Evolutionary conservation across 257 asterid genomes (phyloP), one percentile per base, ranked within the genome.

Genomic region (Nicotiana tomentosiformis): DNA sequence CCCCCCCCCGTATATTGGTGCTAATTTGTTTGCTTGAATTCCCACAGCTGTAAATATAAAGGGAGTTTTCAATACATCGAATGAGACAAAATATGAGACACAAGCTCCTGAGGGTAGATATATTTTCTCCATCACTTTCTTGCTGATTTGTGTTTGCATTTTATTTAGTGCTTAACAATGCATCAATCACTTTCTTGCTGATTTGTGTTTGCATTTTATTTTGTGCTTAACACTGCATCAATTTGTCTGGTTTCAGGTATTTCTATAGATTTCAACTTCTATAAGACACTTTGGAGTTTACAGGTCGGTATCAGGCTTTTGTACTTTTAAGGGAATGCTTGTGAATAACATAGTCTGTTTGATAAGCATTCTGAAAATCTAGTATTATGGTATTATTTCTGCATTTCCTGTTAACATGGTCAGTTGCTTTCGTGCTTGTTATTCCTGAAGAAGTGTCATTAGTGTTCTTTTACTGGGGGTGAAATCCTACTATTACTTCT

Each of bases 211-310:
- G 66, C 16, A 35, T 17, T 26, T 84, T 18, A 33, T 32, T 61
- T 18, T 12, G 35, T 49, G 33, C 66, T 43, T 9, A n/a, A 77
- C 65, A 57, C 29, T 53, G 66, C 62, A 78, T 69, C 53, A 80
- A 82, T 62, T 67, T 88, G 65, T 84, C 84, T 84, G 79, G 85
- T 89, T 88, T 88, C 88, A 96, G 99, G 97, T 80, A 91, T 91
- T 87, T 87, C 98, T 78, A 92, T 96, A 84, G 99, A 96, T 90
- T 91, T 94, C 97, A 92, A 91, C 92, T 96, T 96, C 83, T 96
- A 96, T 90, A 96, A 91, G 87, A 96, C 98, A 89, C 93, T 96
- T 86, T 96, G 99, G 99, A 91, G 97, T 89, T 91, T 96, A 86
- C 99, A 96, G 99, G 99, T 93, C 66, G 84, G 97, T 46, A 66